Base-by-base conservation (phyloP, 108 stramenopile species). In the Aureococcus anophagefferens region DNA sequence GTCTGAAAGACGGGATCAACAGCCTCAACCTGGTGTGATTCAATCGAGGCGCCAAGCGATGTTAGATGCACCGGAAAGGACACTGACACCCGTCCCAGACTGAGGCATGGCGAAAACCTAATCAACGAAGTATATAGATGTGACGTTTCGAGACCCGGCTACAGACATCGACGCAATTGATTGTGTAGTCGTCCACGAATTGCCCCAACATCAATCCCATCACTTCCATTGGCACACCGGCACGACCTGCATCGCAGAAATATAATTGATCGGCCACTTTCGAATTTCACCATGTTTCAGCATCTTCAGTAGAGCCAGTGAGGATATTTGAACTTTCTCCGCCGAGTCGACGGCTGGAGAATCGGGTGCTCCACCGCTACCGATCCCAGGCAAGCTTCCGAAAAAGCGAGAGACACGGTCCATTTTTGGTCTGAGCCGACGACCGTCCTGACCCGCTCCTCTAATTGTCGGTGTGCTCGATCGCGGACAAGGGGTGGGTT, bases 181-280 rank as follows among this genome's bases (percentile, higher is more conserved):
- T 95, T 65, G 96, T 97, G 85, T 98, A 99, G 64, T 99, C 98
- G 80, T 98, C 96, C 31, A 99, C 95, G 74, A 98, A 99, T 71
- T 97, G 91, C 44, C 98, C 98, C 68, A 99, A 87, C 98, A 99
- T 97, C 65, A 99, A 86, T 28, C 98, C 98, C 98, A 99, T 99
- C 66, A 98, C 97, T 84, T 98, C 97, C 97, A 99, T 98, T 35
- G 98, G 98, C 62, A 99, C 98, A 5, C 98, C 98, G 68, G 98
- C 97, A 11, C 98, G 94, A 25, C 98, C 81, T 73, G 14, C 25
- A n/a, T n/a, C n/a, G n/a, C n/a, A 31, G 25, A 46, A 66, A 32
- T 30, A 33, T 46, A 5, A 5, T 62, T 67, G 65, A 62, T 0
- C 59, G 25, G 15, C 5, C 45, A 21, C 59, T 0, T 45, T n/a